phyloP scores from a whole-genome alignment of 148 eudicot species.

The Fagopyrum homotropicum region DNA sequence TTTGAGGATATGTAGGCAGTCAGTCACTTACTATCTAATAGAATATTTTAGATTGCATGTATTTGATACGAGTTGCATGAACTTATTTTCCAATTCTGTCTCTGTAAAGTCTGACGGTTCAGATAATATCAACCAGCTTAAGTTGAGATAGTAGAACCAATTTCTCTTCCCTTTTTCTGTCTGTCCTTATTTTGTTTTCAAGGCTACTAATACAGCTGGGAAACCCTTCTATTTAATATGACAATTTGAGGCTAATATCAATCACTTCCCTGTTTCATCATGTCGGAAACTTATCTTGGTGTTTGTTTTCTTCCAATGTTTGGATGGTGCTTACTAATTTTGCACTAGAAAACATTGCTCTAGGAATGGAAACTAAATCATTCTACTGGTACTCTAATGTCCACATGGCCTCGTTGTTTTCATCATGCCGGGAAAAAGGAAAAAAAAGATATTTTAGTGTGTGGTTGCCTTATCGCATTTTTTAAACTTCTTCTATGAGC shows the following conservation, averaged over 20 bases:
- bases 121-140: background rate
- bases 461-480: background rate
- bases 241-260: background rate
- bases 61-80: background rate
- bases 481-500: background rate
- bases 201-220: background rate
- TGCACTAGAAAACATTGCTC: background rate
- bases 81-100: background rate
- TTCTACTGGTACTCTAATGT: background rate
- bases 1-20: background rate
- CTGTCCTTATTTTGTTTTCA: background rate
- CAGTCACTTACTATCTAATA: background rate
- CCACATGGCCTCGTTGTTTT: background rate
- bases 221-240: background rate
- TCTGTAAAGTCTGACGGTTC: background rate
- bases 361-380: background rate
- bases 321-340: background rate
- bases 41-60: background rate
- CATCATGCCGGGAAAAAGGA: slow-evolving; percentile 1
- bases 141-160: slow-evolving; percentile 1
- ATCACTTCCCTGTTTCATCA: no score
- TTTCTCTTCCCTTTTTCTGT: slow-evolving; percentile 3
- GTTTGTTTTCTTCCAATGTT: background rate
- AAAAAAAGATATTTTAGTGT: background rate
- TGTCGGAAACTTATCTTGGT: background rate